phyloP scores from a whole-genome alignment of 2,329 filamentous ascomycete species.

The Didymella exigua region DNA sequence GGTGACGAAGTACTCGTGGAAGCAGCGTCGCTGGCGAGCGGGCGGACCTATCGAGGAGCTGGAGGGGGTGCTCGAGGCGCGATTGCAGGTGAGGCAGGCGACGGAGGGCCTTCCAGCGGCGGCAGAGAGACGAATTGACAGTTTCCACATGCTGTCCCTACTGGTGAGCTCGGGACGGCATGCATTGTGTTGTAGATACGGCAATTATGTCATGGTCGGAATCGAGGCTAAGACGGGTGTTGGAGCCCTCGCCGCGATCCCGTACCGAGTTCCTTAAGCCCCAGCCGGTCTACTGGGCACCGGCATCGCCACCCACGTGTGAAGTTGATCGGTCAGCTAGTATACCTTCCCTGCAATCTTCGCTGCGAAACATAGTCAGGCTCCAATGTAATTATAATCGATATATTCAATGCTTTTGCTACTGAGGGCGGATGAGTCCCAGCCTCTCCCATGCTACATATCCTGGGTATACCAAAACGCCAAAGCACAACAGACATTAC shows the following conservation, averaged over 20 bases:
- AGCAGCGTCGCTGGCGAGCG: constrained; percentile 52
- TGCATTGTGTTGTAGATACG: constrained; percentile 39
- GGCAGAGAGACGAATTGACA: constrained; percentile 34
- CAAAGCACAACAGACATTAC: constrained; percentile 4
- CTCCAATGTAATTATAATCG: too few relatives aligned
- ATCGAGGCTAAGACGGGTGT: constrained; percentile 8
- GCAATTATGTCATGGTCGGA: constrained; percentile 40
- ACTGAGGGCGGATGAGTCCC: constrained; percentile 8
- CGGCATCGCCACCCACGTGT: background rate
- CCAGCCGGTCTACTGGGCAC: constrained; percentile 1
- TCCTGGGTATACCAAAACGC: constrained; percentile 16
- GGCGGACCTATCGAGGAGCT: constrained; percentile 18
- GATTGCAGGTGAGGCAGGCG: constrained; percentile 22
- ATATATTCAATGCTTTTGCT: background rate
- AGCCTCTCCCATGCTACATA: constrained; percentile 1
- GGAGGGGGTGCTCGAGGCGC: constrained; percentile 5
- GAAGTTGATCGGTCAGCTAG: background rate
- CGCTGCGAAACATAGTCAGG: background rate
- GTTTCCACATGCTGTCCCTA: constrained; percentile 49
- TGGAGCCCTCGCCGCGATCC: background rate
- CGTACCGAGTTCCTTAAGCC: constrained; percentile 28
- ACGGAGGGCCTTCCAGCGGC: constrained; percentile 34
- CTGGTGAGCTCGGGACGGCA: constrained; percentile 28
- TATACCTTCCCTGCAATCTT: background rate
- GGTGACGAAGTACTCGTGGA: constrained; percentile 97